Evolutionary conservation across 768 basidiomycete species (phyloP).

Genomic region (Lyophyllum atratum): DNA sequence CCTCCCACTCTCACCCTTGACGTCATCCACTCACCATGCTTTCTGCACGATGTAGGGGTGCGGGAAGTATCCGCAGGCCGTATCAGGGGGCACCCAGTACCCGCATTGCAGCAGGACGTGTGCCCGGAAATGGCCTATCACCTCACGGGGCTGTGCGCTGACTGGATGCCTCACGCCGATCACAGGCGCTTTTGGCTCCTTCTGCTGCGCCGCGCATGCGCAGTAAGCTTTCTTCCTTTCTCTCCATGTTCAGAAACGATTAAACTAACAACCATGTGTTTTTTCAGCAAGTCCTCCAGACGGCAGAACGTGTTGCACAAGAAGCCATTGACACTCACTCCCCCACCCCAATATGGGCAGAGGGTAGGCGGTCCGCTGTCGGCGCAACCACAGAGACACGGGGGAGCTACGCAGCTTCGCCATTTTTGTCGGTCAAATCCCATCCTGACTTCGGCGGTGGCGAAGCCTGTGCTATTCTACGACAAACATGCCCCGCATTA

Average conservation of each 20-base stretch:
- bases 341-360: not conserved
- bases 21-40: not conserved
- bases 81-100: constrained; percentile 4
- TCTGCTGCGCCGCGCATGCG: constrained; percentile 7
- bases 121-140: constrained; percentile 6
- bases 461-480: constrained; percentile 56
- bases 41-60: constrained; percentile 8
- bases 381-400: not conserved
- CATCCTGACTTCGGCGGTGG: not conserved
- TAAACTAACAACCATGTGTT: not conserved
- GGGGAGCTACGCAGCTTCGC: not conserved
- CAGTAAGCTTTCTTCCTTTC: not conserved
- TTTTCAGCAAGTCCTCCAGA: not conserved
- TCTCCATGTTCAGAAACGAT: not conserved
- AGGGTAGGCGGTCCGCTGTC: not conserved
- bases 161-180: constrained; percentile 1
- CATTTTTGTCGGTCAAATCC: constrained; percentile 9
- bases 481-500: constrained; percentile 64
- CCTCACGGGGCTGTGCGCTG: constrained; percentile 2
- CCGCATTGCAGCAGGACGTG: constrained; percentile 17
- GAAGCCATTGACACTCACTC: not conserved
- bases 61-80: constrained; percentile 10
- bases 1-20: not conserved
- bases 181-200: constrained; percentile 11
- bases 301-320: not conserved